Base-by-base conservation (phyloP, 306 rosid species). In the Cucurbita ficifolia region DNA sequence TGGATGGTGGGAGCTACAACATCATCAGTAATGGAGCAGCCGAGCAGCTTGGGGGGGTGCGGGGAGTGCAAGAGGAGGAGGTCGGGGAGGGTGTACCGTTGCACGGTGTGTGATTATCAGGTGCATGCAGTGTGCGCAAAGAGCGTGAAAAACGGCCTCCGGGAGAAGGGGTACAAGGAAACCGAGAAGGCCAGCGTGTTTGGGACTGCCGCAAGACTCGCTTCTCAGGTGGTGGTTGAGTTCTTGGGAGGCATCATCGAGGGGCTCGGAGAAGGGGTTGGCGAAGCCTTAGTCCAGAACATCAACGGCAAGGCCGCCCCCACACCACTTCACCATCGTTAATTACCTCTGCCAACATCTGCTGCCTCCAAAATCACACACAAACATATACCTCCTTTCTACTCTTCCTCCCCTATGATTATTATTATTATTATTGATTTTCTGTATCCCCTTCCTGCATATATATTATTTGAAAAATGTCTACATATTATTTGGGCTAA, bases 81-180 rank as follows among this genome's bases (percentile, higher is more conserved):
- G 70, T 78, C 92, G 0, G 94, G 98, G 29, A 78, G 96, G 55
- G 87, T 84, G 7, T 94, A 90, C 70, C 83, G 75, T 1, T 94
- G 98, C 83, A 86, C 80, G 1, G 76, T 67, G 8, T 94, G 98
- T 10, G 86, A 86, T 4, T 94, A 90, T 69, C 79, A 85, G 45
- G 75, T 90, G 24, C 98, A 94, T 29, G 92, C 96, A 0, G 78
- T 75, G 9, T 94, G 98, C 8, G 97, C 97, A 0, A 94, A 94
- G 86, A 60, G 62, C 43, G 69, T 80, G 83, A 76, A 85, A 7
- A 94, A 94, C 49, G 98, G 98, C 2, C 87, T 94, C 48, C 84
- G 70, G 0, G 90, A 87, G 29, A 85, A 87, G 33, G 90, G 92
- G 18, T 70, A 78, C 58, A 86, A 76, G 38, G 77, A 50, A 29